Evolutionary conservation across 1,139 yeast genomes (phyloP), one percentile per base, ranked within the genome.

Genomic region (Taphrina pruni): DNA sequence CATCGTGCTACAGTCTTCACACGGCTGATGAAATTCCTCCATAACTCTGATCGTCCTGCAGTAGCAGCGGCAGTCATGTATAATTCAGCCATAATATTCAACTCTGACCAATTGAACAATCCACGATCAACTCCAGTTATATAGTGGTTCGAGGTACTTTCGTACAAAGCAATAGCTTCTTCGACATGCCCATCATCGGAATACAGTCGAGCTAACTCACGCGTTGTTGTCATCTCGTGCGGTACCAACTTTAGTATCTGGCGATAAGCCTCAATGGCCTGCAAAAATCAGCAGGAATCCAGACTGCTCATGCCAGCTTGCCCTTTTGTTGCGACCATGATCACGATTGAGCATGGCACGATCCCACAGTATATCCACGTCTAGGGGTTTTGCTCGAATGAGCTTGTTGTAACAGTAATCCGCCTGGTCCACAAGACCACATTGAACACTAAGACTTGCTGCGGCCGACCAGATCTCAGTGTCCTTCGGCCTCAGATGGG

Each of bases 401-500:
- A 95, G 96, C 69, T 88, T 84, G 35, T 88, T 84, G 76, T 88
- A 92, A 80, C 97, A 91, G 73, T 87, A 86, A 14, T 91, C 83
- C 0, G 98, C 97, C 77, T 91, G 97, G 52, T 89, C 86, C 2
- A 83, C 81, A 73, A 87, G 89, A 0, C 91, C 95, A 73, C 89
- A 79, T 57, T 88, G 88, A 6, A 82, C 81, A 70, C 96, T 88
- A 70, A 90, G 79, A 69, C 87, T 89, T 0, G 96, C 98, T 45
- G 91, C 91, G 60, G 84, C 86, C 45, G 87, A 86, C 98, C 98
- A 94, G 72, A 91, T 88, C 38, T 86, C 88, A 71, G 85, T 85
- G 78, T 90, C 95, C 78, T 87, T 84, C 1, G 91, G 88, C 74
- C 88, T 89, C 39, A 90, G 81, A 76, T 88, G 91, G 0, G 97